Conservation (phyloP, 805 yeast genomes). For the Wickerhamiella alocasiicola region DNA sequence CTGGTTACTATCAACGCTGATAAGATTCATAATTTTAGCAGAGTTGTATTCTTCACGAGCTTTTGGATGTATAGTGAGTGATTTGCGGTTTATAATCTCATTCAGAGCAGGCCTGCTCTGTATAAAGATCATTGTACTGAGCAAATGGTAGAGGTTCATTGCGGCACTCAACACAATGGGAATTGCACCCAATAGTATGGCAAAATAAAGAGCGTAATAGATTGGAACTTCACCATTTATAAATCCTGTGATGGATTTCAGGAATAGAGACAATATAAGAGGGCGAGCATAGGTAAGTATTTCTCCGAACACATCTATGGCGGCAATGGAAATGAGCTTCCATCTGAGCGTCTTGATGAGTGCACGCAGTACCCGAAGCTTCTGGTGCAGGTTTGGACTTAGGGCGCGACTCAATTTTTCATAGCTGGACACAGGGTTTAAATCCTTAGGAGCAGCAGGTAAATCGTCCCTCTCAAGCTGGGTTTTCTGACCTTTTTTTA, state of each 20-base stretch:
- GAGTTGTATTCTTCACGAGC: slow-evolving; percentile 55
- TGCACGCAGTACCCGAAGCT: slow-evolving; percentile 16
- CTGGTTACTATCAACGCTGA: slow-evolving; percentile 87
- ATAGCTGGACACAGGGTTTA: slow-evolving; percentile 15
- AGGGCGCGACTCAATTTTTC: slow-evolving; percentile 12
- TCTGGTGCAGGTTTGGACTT: not conserved
- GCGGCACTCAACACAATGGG: slow-evolving; percentile 17
- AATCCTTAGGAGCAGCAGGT: slow-evolving; percentile 18
- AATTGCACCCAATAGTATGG: slow-evolving; percentile 15
- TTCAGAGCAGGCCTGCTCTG: slow-evolving; percentile 33
- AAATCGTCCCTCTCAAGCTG: slow-evolving; percentile 16
- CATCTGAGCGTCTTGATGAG: slow-evolving; percentile 8
- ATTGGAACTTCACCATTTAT: slow-evolving; percentile 13
- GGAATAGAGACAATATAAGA: slow-evolving; percentile 16
- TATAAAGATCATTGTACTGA: slow-evolving; percentile 13
- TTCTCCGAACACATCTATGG: slow-evolving; percentile 12
- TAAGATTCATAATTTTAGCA: slow-evolving; percentile 84
- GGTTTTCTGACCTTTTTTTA: slow-evolving; percentile 12
- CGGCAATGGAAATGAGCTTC: slow-evolving; percentile 9
- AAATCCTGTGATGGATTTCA: slow-evolving; percentile 15
- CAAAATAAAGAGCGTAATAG: slow-evolving; percentile 18
- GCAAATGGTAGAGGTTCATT: slow-evolving; percentile 13
- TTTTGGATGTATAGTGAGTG: slow-evolving; percentile 55
- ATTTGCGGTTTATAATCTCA: slow-evolving; percentile 55
- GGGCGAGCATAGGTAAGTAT: slow-evolving; percentile 16